phyloP scores from a whole-genome alignment of 306 rosid species.

The Castanopsis chinensis region DNA sequence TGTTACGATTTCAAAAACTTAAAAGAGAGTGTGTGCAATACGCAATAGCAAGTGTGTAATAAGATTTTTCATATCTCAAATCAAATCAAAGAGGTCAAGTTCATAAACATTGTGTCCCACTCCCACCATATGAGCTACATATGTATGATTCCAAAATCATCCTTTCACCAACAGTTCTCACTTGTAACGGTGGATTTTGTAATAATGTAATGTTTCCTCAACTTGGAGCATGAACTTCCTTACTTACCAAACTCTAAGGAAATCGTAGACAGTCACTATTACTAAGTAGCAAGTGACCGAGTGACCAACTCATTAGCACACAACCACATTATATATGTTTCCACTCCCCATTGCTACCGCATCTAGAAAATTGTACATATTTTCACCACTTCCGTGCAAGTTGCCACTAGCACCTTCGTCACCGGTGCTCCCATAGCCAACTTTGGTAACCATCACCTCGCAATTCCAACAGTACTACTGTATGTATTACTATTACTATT shows the following conservation, averaged over 20 bases:
- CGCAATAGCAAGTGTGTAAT: no score
- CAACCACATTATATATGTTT: not conserved
- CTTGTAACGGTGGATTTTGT: not conserved
- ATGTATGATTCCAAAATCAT: not conserved
- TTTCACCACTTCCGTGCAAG: not conserved
- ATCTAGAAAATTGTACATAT: not conserved
- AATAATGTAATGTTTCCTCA: not conserved
- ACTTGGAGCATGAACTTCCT: not conserved
- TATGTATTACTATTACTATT: not conserved
- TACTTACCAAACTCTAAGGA: not conserved
- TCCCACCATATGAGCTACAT: not conserved
- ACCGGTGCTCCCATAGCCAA: not conserved
- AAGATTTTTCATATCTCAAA: no score
- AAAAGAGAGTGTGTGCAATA: no score
- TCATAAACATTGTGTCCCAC: not conserved
- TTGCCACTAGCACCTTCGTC: not conserved
- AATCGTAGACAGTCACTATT: not conserved
- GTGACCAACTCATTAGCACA: not conserved
- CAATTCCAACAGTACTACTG: not conserved
- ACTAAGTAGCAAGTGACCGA: not conserved
- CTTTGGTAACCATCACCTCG: not conserved
- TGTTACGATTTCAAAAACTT: no score
- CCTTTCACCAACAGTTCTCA: not conserved
- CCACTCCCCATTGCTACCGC: not conserved
- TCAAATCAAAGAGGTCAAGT: not conserved